Percentiles rank a stretch among this genome's conserved stretches.
Evolutionary conservation across 345 rosid species (phyloP).

Genomic region (Salix viminalis): DNA sequence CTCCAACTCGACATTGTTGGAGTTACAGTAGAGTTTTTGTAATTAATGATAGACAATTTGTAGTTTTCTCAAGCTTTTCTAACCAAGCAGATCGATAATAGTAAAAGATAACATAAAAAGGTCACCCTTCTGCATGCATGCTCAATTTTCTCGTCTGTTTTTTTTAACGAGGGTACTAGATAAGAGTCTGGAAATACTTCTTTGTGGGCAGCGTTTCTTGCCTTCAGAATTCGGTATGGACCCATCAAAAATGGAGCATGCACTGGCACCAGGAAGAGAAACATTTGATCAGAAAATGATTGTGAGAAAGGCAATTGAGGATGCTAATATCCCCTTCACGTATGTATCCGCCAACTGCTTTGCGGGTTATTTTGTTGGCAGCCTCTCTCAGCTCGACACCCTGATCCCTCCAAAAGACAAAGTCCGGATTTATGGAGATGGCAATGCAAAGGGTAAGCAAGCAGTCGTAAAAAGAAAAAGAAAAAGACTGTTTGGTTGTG

Average conservation of each 20-base stretch:
- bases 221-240: conserved; percentile 94
- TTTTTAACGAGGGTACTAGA: not conserved
- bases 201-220: conserved; percentile 51
- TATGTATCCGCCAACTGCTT: conserved; percentile 72
- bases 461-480: not conserved
- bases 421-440: conserved; percentile 61
- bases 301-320: conserved; percentile 70
- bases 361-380: conserved; percentile 70
- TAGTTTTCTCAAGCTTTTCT: not conserved
- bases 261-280: conserved; percentile 73
- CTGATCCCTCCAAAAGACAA: conserved; percentile 61
- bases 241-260: conserved; percentile 65
- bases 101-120: not conserved
- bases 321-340: conserved; percentile 69
- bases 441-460: conserved; percentile 59
- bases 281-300: conserved; percentile 76
- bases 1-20: too few relatives aligned
- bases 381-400: conserved; percentile 54
- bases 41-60: not conserved
- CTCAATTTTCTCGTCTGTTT: not conserved
- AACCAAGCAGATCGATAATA: not conserved
- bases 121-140: not conserved
- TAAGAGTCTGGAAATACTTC: not conserved
- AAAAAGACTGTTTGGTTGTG: not conserved
- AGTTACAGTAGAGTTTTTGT: too few relatives aligned